Base-by-base conservation (phyloP, 345 rosid species). In the Kernera saxatilis region DNA sequence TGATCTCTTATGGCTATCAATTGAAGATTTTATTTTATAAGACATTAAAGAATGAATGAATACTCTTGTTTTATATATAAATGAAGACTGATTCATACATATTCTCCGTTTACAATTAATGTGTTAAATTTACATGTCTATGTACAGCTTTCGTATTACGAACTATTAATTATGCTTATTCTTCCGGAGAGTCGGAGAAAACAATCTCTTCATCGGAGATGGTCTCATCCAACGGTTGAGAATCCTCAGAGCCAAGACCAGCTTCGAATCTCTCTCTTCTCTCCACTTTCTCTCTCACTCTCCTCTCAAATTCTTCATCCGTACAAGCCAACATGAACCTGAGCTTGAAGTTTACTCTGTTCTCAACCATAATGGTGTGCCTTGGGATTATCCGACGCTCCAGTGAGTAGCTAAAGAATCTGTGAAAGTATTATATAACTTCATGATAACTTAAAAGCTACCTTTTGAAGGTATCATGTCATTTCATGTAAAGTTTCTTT, bases 341-440 rank as follows among this genome's bases (percentile, higher is more conserved):
- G 19, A 93, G 88, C 73, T 91, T 87, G 73, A 93, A 84, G 67
- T 89, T 93, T 54, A 91, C 69, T 45, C 76, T 82, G 53, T 89
- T 89, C 84, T 86, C 94, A 48, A 91, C 86, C 84, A 88, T 76
- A 52, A 87, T 60, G 45, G 76, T 78, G 69, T 93, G 80, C 79
- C 98, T 80, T 4, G 97, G 97, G 63, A 93, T 86, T 77, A 93
- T 90, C 50, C 96, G 83, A 11, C 79, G 87, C 30, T 91, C 94
- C 6, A 91, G 82, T 25, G 92, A 88, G 80, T 91, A 93, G 82
- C 98, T 91, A 78, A 89, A 86, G 84, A 89, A 91, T 85, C 97
- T 93, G 89, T 53, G 0, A 8, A 23, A 14, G 39, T n/a, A 14
- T 10, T 3, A 19, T 15, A 17, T 3, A 51, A 48, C 53, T 27